A percentile compares a stretch with the other conserved stretches of the same genome.
Evolutionary conservation across 2,329 filamentous ascomycete genomes (phyloP).

Genomic region (Colletotrichum echinochloae): DNA sequence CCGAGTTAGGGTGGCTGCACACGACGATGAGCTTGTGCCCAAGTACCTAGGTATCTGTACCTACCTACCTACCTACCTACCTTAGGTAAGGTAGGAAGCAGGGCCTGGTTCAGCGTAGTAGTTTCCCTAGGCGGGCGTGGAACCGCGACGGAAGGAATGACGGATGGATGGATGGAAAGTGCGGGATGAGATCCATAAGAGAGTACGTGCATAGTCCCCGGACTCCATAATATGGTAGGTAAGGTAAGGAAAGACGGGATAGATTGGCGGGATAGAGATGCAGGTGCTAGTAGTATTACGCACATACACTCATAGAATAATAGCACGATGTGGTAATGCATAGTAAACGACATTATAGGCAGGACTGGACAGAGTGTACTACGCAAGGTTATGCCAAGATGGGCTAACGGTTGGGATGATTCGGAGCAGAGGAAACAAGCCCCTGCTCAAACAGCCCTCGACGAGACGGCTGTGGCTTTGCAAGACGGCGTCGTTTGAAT

Average conservation of each 20-base stretch:
- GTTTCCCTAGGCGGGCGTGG: background rate
- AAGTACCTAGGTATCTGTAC: no score
- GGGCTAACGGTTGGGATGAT: constrained; percentile 29
- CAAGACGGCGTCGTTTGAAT: constrained; percentile 14
- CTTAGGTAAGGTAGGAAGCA: background rate
- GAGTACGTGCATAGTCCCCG: background rate
- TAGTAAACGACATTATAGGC: constrained; percentile 11
- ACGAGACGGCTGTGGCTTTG: constrained; percentile 29
- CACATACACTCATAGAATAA: background rate
- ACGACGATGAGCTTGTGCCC: background rate
- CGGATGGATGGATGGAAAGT: constrained; percentile 12
- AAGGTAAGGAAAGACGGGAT: constrained; percentile 7
- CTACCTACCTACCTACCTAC: no score
- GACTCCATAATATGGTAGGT: background rate
- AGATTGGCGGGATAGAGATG: constrained; percentile 31
- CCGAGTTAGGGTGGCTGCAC: background rate
- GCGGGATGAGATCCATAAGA: constrained; percentile 35
- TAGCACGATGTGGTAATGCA: background rate
- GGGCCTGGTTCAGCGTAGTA: background rate
- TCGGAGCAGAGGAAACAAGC: constrained; percentile 16
- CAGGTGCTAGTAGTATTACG: background rate
- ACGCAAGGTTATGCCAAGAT: constrained; percentile 29
- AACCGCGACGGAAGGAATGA: background rate
- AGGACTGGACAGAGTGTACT: no score
- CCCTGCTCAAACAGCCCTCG: constrained; percentile 32